A percentile compares a stretch with the other conserved stretches of the same genome.
Conservation (phyloP, 2,329 filamentous ascomycete genomes). For the Emergomyces pasteurianus region DNA sequence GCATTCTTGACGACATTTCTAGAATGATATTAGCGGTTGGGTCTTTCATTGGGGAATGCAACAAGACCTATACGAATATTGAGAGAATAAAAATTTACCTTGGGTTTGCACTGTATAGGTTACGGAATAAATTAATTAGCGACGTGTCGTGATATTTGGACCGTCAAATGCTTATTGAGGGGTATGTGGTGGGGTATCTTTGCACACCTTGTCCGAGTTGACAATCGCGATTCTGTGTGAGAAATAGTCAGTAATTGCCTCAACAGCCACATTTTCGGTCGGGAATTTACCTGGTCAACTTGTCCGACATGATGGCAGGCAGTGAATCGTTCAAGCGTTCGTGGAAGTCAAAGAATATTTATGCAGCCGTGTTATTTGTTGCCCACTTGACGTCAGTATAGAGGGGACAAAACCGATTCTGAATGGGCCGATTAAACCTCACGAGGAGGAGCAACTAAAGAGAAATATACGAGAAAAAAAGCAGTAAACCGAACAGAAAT, state of each 20-base stretch:
- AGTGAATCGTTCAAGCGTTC: conserved; percentile 1
- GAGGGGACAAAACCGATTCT: background rate
- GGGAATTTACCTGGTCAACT: conserved; percentile 69
- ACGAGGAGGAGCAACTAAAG: conserved; percentile 2
- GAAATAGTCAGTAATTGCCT: conserved; percentile 10
- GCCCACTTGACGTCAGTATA: background rate
- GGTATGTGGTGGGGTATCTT: conserved; percentile 30
- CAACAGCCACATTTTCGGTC: conserved; percentile 3
- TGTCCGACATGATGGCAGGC: conserved; percentile 67
- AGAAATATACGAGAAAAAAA: background rate
- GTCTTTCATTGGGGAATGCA: background rate
- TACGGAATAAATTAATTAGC: conserved; percentile 12
- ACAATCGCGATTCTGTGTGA: conserved; percentile 84
- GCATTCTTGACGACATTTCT: conserved; percentile 99
- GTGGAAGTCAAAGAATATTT: background rate
- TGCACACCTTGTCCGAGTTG: conserved; percentile 83
- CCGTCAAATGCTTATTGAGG: background rate
- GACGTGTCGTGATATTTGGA: conserved; percentile 28
- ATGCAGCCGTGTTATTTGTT: background rate
- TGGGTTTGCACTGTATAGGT: conserved; percentile 64
- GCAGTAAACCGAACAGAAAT: conserved; percentile 6
- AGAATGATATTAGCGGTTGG: conserved; percentile 5
- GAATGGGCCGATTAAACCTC: background rate
- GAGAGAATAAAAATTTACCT: conserved; percentile 43
- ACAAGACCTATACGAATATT: background rate